A percentile compares a stretch with the other conserved stretches of the same genome.
Conservation (phyloP, 805 yeast species). For the Kazachstania bromeliacearum region DNA sequence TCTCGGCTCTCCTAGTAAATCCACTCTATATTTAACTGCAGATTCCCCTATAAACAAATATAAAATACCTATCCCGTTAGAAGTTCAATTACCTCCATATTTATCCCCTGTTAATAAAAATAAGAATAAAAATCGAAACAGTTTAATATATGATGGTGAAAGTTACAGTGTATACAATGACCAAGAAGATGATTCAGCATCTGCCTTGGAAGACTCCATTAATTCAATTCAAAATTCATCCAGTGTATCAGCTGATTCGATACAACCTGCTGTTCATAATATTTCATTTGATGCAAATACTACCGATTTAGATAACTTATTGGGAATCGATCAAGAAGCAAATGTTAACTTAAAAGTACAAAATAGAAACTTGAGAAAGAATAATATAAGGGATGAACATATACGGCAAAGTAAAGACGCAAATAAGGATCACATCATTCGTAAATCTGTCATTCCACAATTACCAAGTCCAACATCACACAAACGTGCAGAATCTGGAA, state of each 20-base stretch:
- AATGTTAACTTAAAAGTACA: constrained; percentile 27
- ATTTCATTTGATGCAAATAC: constrained; percentile 17
- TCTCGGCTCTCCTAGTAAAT: background rate
- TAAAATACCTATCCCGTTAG: constrained; percentile 31
- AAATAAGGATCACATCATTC: background rate
- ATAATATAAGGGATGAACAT: background rate
- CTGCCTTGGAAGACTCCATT: background rate
- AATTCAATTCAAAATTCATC: constrained; percentile 2
- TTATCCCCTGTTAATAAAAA: constrained; percentile 29
- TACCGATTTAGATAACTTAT: constrained; percentile 14
- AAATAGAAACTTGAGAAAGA: constrained; percentile 17
- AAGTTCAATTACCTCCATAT: constrained; percentile 31
- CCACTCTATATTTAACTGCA: constrained; percentile 27
- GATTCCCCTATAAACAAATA: constrained; percentile 30
- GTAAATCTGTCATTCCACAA: background rate
- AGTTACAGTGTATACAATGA: constrained; percentile 25
- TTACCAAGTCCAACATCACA: background rate
- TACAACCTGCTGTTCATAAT: constrained; percentile 24
- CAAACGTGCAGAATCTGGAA: background rate
- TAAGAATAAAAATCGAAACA: constrained; percentile 17
- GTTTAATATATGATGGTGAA: constrained; percentile 32
- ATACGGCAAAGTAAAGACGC: background rate
- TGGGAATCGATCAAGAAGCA: constrained; percentile 27
- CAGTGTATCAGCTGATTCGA: constrained; percentile 11
- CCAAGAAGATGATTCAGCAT: constrained; percentile 1